Conservation (phyloP, 192 early-diverging fungal species). For the Backusella circina region DNA sequence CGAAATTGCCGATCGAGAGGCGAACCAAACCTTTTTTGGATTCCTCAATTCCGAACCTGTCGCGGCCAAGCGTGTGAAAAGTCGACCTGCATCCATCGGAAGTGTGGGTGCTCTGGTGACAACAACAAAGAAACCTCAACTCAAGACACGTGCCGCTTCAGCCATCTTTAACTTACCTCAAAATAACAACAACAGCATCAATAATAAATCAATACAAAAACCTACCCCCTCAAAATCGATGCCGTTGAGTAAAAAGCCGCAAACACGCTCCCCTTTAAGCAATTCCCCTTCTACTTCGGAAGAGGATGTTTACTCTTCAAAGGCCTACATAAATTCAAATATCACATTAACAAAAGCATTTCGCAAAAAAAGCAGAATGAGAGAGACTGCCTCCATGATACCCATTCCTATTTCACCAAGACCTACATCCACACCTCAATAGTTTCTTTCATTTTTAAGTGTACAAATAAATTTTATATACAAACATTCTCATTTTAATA, state of each 20-base stretch:
- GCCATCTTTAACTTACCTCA: slow-evolving; percentile 7
- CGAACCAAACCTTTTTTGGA: slow-evolving; percentile 40
- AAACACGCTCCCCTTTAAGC: neutral
- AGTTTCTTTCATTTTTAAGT: neutral
- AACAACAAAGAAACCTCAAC: slow-evolving; percentile 5
- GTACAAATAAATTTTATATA: slow-evolving; percentile 1
- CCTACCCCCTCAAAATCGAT: slow-evolving; percentile 7
- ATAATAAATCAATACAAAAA: neutral
- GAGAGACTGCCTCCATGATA: slow-evolving; percentile 9
- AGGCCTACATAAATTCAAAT: slow-evolving; percentile 3
- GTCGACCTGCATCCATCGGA: slow-evolving; percentile 6
- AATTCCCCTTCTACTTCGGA: neutral
- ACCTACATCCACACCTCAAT: neutral
- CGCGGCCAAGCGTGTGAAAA: neutral
- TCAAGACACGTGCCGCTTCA: slow-evolving; percentile 4
- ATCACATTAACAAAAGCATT: slow-evolving; percentile 9
- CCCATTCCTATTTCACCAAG: slow-evolving; percentile 12
- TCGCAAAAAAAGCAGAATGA: slow-evolving; percentile 8
- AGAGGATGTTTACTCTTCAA: slow-evolving; percentile 3
- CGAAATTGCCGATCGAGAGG: slow-evolving; percentile 35
- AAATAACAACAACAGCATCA: neutral
- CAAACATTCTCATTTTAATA: neutral
- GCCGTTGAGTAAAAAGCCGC: slow-evolving; percentile 6
- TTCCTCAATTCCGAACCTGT: slow-evolving; percentile 30
- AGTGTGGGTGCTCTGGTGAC: neutral